These are phyloP conservation scores for Penicilliopsis zonata DNA, from an alignment of 495 filamentous ascomycete species.

Conservation along the genomic window DNA sequence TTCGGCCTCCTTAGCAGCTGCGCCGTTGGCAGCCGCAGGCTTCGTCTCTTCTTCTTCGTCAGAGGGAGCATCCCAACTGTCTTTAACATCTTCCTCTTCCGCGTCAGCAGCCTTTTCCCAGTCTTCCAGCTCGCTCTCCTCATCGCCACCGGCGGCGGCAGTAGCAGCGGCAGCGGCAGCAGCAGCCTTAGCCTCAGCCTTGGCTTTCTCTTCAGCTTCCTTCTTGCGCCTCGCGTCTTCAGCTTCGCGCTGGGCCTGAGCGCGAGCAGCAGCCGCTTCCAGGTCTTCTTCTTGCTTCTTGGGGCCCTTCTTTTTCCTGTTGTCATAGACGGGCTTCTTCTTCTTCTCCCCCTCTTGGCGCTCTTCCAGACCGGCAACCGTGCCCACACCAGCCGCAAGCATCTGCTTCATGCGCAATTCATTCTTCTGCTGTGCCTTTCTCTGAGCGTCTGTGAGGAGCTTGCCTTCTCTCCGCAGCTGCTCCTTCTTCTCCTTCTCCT, in stretches of 20 bases:
- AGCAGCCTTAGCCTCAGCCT: constrained; percentile 49
- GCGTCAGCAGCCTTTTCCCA: constrained; percentile 82
- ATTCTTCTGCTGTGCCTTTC: constrained; percentile 69
- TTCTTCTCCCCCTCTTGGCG: constrained; percentile 65
- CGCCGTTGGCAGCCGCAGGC: constrained; percentile 7
- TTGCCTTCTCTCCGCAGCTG: constrained; percentile 93
- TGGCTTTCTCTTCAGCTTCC: constrained; percentile 53
- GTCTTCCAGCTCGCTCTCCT: constrained; percentile 59
- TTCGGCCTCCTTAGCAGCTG: constrained; percentile 3
- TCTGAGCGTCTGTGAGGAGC: constrained; percentile 87
- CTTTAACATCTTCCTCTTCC: constrained; percentile 68
- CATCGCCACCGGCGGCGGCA: constrained; percentile 42
- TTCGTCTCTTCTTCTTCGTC: constrained; percentile 57
- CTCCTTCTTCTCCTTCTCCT: constrained; percentile 90
- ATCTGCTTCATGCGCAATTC: constrained; percentile 89
- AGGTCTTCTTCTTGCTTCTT: constrained; percentile 60
- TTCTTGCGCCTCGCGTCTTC: constrained; percentile 59
- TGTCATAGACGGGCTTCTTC: constrained; percentile 62
- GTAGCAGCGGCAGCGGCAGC: constrained; percentile 41
- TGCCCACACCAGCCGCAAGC: constrained; percentile 67
- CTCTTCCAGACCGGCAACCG: constrained; percentile 62
- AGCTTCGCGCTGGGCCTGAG: constrained; percentile 49
- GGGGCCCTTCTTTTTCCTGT: constrained; percentile 63
- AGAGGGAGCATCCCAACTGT: constrained; percentile 84
- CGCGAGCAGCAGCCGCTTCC: constrained; percentile 49